phyloP scores from a whole-genome alignment of 2,329 filamentous ascomycete species.

The Aspergillus ochraceus region DNA sequence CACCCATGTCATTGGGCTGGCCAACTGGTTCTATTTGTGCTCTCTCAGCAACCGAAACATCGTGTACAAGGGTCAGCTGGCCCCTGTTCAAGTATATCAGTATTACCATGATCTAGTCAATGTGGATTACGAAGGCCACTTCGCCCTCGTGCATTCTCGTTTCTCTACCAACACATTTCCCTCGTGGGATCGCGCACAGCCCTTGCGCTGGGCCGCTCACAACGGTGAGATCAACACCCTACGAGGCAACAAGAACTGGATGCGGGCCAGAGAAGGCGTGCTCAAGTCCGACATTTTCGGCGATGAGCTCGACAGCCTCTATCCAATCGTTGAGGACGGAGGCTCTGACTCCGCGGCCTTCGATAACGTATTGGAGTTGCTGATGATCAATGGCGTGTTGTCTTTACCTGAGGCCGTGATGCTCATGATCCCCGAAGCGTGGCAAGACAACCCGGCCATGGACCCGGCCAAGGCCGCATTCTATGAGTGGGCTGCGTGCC shows the following conservation, averaged over 20 bases:
- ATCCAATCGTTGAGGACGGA: conserved; percentile 93
- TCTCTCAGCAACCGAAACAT: conserved; percentile 97
- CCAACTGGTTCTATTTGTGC: conserved; percentile 99
- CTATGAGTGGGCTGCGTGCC: conserved; percentile 97
- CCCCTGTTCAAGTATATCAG: conserved; percentile 92
- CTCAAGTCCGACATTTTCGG: conserved; percentile 92
- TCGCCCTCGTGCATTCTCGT: conserved; percentile 92
- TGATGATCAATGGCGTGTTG: conserved; percentile 93
- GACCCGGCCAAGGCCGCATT: conserved; percentile 94
- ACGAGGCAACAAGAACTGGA: conserved; percentile 99
- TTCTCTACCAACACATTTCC: conserved; percentile 99
- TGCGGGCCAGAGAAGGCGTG: conserved; percentile 93
- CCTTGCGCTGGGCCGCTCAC: conserved; percentile 93
- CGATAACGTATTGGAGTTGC: conserved; percentile 90
- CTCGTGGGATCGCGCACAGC: conserved; percentile 96
- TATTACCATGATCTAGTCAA: conserved; percentile 98
- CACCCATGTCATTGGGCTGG: conserved; percentile 88
- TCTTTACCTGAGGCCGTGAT: conserved; percentile 95
- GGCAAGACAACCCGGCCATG: conserved; percentile 91
- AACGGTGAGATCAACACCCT: conserved; percentile 99
- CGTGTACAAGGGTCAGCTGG: conserved; percentile 96
- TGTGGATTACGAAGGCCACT: conserved; percentile 95
- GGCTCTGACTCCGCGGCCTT: conserved; percentile 97
- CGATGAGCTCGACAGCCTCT: conserved; percentile 84
- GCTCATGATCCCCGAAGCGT: conserved; percentile 97